Base-by-base conservation (phyloP, 306 rosid genomes). In the Adenanthera pavonina region DNA sequence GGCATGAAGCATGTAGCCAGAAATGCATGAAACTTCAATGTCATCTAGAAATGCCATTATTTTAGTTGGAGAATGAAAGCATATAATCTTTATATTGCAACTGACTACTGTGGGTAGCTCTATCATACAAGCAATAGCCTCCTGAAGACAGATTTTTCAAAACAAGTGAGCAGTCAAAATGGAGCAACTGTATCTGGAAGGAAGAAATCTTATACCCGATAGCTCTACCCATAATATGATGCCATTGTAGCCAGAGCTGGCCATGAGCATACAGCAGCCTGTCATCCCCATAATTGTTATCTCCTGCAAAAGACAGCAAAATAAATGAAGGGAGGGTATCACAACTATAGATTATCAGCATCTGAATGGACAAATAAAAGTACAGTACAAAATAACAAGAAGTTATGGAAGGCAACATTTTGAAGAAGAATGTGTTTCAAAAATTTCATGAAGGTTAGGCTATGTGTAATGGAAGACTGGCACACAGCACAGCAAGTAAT, bases 171-270 rank as follows among this genome's bases (percentile, higher is more conserved):
- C 51, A 43, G 40, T 34, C 3, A 67, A 71, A 71, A 79, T 11
- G 78, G 57, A 56, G 70, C 40, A 79, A 78, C 6, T 69, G n/a
- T 67, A 79, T 20, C 30, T 33, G 10, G 30, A 53, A 66, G 51
- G 40, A 53, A 74, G 9, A 74, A 73, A 69, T 69, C 72, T 72
- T 69, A 85, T 82, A 94, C 98, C 98, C 98, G 1, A 92, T 92
- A 36, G 98, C 98, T 92, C 97, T 91, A 19, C 98, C 98, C 97
- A 94, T 94, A 70, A 94, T 92, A 81, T 94, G 98, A 83, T 92
- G 98, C 74, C 93, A 82, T 57, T 91, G 91, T 54, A 94, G 92
- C 98, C 98, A 94, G 62, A 91, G 93, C 83, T 94, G 98, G 82
- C 97, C 98, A 3, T 91, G 90, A 79, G 97, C 97, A 85, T 94